Evolutionary conservation across 78 protist genomes (phyloP), one percentile per base, ranked within the genome.

Genomic region (Chrysochromulina parva): DNA sequence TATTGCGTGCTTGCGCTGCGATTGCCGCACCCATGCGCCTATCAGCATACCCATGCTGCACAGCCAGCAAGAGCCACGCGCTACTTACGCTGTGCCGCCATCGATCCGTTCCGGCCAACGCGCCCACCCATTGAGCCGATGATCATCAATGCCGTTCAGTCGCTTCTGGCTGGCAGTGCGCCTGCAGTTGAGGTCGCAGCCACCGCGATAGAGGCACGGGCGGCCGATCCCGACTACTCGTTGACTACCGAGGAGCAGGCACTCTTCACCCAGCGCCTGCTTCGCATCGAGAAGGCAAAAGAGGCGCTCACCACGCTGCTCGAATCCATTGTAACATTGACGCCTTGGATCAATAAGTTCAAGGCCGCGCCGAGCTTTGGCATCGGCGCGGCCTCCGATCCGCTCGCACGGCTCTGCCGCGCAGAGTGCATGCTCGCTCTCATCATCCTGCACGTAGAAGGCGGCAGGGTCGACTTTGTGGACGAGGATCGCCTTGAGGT

Each of bases 361-460:
- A 52, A 19, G 17, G 28, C 80, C 3, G 4, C 20, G 7, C 47
- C 4, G 2, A 17, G 5, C 53, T 26, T 71, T 2, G 80, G 80
- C 20, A 6, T 71, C 26, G 80, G 80, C 24, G 53, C 1, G 80
- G n/a, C 4, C 52, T 3, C 16, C 47, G 38, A 71, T 52, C 80
- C 80, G 80, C 38, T 38, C 52, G 80, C 38, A 2, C 20, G 20
- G 20, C 47, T 71, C 7, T 71, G 80, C 80, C 80, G 80, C 52
- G 80, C 80, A 13, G 80, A 71, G 52, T 71, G 80, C 80, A 71
- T 71, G 80, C 80, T 71, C 9, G 80, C 80, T 1, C n/a, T 19
- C 20, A 1, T 38, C 52, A 1, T 71, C 19, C 47, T 71, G 24
- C 47, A 13, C 52, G 47, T 9, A 48, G 80, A n/a, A 52, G 20